Percentiles rank a stretch among this genome's conserved stretches.
phyloP scores from a whole-genome alignment of 345 rosid genomes.

The Citrus sp. region DNA sequence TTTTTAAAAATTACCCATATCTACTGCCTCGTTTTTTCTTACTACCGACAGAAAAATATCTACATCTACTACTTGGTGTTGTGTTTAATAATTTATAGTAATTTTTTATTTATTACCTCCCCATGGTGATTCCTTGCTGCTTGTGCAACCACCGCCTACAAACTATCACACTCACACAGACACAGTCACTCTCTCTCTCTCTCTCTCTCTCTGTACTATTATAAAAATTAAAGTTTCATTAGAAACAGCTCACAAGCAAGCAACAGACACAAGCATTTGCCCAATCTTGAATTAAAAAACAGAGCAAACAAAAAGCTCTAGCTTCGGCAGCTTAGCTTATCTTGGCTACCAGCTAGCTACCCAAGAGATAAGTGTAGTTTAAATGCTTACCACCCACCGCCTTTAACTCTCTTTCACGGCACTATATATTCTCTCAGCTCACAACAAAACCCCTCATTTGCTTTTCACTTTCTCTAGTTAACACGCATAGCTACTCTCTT shows the following conservation, averaged over 20 bases:
- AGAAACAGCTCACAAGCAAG: neutral
- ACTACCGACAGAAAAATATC: neutral
- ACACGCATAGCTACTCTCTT: neutral
- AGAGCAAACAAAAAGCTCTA: neutral
- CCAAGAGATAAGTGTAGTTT: conserved; percentile 3
- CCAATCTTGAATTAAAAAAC: neutral
- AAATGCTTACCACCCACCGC: conserved; percentile 2
- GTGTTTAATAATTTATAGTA: neutral
- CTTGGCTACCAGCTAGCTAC: neutral
- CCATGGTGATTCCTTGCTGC: neutral
- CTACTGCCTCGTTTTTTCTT: neutral
- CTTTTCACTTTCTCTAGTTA: neutral
- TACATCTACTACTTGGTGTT: neutral
- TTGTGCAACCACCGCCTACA: neutral
- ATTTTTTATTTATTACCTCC: neutral
- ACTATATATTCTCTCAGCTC: neutral
- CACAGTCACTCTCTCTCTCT: conserved; percentile 11
- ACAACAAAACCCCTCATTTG: neutral
- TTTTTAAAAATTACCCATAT: too few relatives aligned
- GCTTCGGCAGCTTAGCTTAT: neutral
- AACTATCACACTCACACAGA: neutral
- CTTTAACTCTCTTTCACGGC: neutral
- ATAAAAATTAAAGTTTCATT: neutral
- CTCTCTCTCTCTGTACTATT: neutral
- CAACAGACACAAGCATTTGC: neutral